Base-by-base conservation (phyloP, 1,284 basidiomycete genomes). In the Papiliotrema laurentii region DNA sequence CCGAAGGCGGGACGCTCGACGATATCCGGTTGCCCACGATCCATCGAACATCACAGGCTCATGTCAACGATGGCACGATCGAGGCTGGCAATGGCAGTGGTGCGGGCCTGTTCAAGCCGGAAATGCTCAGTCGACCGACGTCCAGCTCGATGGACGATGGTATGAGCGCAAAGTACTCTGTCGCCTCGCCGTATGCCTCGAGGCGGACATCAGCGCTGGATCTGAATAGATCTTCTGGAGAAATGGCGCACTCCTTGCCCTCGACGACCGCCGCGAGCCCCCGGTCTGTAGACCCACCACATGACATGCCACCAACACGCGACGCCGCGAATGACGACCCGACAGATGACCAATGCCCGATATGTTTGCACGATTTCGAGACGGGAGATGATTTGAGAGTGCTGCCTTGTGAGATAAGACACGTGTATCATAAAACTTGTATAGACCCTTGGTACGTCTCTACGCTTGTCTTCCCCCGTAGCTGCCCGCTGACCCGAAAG, bases 281-380 rank as follows among this genome's bases (percentile, higher is more conserved):
- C n/a, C n/a, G n/a, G n/a, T n/a, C n/a, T n/a, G n/a, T n/a, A n/a
- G n/a, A n/a, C n/a, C n/a, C n/a, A n/a, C n/a, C n/a, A n/a, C n/a
- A n/a, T n/a, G n/a, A n/a, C n/a, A n/a, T n/a, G n/a, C n/a, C n/a
- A n/a, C n/a, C n/a, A n/a, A n/a, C n/a, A n/a, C n/a, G n/a, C n/a
- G 44, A 55, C 45, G 33, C 13, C 21, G 41, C 11, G 21, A 26
- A 47, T 19, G 27, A 21, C 4, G 45, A 45, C 26, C 35, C 54
- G 49, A 33, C 53, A 13, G 80, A 81, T 34, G 86, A 89, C 68
- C 89, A 86, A 22, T 96, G 91, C 73, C 90, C 92, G 5, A 96
- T 96, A 56, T 96, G 92, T 67, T 85, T 94, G 53, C 78, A 89
- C 34, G 90, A 93, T 61, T 96, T 96, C 64, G 87, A 92, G 69